These are phyloP conservation scores for Arthrocladium fulminans DNA, from an alignment of 2,329 filamentous ascomycete genomes.

Conservation along the genomic window DNA sequence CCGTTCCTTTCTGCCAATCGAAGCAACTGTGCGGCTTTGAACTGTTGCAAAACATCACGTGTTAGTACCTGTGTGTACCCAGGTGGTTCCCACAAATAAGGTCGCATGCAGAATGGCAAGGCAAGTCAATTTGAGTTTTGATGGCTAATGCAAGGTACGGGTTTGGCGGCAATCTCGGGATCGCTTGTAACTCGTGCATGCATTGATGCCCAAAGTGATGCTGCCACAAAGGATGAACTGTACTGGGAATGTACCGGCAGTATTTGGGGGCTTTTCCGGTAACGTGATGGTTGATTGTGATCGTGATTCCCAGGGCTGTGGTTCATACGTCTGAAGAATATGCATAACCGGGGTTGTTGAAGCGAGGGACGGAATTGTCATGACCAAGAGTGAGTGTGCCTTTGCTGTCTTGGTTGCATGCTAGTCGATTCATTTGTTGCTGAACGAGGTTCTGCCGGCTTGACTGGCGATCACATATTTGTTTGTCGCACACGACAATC, in stretches of 20 bases:
- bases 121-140: conserved; percentile 22
- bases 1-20: conserved; percentile 82
- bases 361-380: neutral
- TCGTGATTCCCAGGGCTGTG: neutral
- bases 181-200: conserved; percentile 16
- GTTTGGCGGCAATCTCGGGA: neutral
- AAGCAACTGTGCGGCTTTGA: conserved; percentile 78
- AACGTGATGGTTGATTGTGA: neutral
- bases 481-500: no score
- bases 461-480: conserved; percentile 1
- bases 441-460: neutral
- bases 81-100: conserved; percentile 25
- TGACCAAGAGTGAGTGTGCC: neutral
- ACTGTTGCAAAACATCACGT: conserved; percentile 42
- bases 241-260: conserved; percentile 16
- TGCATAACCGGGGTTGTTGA: conserved; percentile 6
- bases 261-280: conserved; percentile 13
- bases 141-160: conserved; percentile 21
- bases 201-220: conserved; percentile 32
- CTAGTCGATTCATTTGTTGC: no score
- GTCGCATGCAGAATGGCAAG: conserved; percentile 11
- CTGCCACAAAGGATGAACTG: conserved; percentile 16
- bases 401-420: neutral
- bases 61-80: conserved; percentile 1
- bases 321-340: neutral